Percentiles rank a stretch among this genome's conserved stretches.
phyloP scores from a whole-genome alignment of 129 eudicot species.

The Ambrosia artemisiifolia region DNA sequence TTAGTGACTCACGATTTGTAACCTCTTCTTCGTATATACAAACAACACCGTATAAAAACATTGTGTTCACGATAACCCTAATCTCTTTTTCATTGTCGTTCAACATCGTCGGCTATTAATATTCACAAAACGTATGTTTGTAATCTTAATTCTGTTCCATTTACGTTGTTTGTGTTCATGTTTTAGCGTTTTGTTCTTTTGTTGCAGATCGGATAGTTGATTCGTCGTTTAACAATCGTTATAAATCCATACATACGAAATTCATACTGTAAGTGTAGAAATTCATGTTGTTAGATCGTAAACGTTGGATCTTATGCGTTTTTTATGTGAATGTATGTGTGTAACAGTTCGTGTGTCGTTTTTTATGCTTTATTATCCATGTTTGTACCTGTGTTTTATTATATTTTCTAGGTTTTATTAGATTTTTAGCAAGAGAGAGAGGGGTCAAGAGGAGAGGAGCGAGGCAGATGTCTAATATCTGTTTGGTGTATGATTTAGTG shows the following conservation, averaged over 20 bases:
- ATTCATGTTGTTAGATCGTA: background rate
- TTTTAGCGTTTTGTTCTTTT: slow-evolving; percentile 12
- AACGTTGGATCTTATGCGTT: background rate
- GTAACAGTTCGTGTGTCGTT: background rate
- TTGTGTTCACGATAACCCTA: slow-evolving; percentile 29
- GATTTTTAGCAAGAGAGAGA: background rate
- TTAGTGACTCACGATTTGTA: no score
- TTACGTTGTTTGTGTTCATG: background rate
- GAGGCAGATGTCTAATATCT: no score
- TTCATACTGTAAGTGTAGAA: slow-evolving; percentile 19
- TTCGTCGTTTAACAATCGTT: slow-evolving; percentile 14
- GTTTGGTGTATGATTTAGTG: no score
- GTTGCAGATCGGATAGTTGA: slow-evolving; percentile 22
- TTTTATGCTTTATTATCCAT: no score
- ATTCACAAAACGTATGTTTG: slow-evolving; percentile 1
- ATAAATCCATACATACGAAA: background rate
- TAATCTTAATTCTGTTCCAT: background rate
- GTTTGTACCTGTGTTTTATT: background rate
- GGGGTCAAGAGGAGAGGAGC: no score
- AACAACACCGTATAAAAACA: background rate
- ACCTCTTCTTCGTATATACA: no score
- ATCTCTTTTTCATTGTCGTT: background rate
- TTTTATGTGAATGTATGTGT: slow-evolving; percentile 19
- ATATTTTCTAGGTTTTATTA: background rate
- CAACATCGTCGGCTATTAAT: background rate